Evolutionary conservation across 2,329 filamentous ascomycete genomes (phyloP).

Genomic region (Pleomassaria siparia): DNA sequence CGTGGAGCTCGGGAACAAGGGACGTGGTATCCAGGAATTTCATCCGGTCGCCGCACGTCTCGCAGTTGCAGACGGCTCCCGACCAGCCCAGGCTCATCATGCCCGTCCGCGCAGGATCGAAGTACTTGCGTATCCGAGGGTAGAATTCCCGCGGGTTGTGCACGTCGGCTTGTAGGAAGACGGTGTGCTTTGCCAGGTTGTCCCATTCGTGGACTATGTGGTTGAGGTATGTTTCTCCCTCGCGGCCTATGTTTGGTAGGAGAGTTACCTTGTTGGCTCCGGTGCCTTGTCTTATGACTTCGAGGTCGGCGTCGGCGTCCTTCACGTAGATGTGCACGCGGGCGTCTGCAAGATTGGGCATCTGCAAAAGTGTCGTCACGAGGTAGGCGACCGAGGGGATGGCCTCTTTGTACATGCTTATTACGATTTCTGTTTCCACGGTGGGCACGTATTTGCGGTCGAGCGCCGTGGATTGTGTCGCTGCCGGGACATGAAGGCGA

Average conservation of each 20-base stretch:
- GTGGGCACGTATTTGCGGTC: slow-evolving; percentile 24
- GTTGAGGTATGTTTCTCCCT: slow-evolving; percentile 50
- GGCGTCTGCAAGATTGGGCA: slow-evolving; percentile 23
- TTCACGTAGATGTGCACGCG: slow-evolving; percentile 38
- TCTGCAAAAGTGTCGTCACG: slow-evolving; percentile 19
- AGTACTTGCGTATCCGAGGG: slow-evolving; percentile 44
- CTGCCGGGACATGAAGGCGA: neutral
- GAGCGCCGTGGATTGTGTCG: slow-evolving; percentile 2
- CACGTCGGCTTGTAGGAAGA: slow-evolving; percentile 52
- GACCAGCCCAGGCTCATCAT: slow-evolving; percentile 49
- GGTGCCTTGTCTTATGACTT: slow-evolving; percentile 21
- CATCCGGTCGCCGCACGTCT: slow-evolving; percentile 44
- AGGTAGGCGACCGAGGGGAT: slow-evolving; percentile 25
- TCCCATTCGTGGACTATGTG: slow-evolving; percentile 51
- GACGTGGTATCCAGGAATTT: slow-evolving; percentile 44
- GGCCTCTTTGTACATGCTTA: slow-evolving; percentile 44
- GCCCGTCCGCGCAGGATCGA: slow-evolving; percentile 43
- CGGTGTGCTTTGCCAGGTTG: slow-evolving; percentile 46
- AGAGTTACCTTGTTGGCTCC: slow-evolving; percentile 27
- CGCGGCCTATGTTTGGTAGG: slow-evolving; percentile 47
- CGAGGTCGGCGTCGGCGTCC: slow-evolving; percentile 22
- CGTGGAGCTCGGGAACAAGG: slow-evolving; percentile 43
- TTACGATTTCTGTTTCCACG: slow-evolving; percentile 33
- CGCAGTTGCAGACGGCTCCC: slow-evolving; percentile 43
- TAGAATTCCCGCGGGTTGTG: slow-evolving; percentile 44